phyloP scores from a whole-genome alignment of 306 rosid genomes.

The Sesbania bispinosa region DNA sequence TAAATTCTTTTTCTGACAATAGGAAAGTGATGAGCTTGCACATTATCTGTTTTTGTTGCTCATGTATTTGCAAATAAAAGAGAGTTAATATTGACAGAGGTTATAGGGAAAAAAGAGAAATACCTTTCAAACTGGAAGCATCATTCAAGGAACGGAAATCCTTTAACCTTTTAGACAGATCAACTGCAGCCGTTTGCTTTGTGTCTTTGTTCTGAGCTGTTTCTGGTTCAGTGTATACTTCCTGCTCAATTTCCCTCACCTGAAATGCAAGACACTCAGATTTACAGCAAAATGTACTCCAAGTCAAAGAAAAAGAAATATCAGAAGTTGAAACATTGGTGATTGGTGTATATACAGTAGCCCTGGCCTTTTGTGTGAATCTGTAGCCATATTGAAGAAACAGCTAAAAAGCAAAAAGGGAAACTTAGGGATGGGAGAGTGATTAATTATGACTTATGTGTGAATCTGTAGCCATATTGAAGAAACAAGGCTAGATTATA shows the following conservation, averaged over 20 bases:
- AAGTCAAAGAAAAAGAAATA: too few relatives aligned
- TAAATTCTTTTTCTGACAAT: not conserved
- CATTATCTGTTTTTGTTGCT: not conserved
- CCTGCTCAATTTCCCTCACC: slow-evolving; percentile 92
- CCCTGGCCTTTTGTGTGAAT: too few relatives aligned
- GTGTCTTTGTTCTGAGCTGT: slow-evolving; percentile 55
- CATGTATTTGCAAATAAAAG: not conserved
- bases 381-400: too few relatives aligned
- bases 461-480: not conserved
- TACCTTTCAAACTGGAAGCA: slow-evolving; percentile 88
- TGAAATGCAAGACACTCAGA: slow-evolving; percentile 30
- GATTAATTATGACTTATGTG: not conserved
- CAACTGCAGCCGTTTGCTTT: slow-evolving; percentile 83
- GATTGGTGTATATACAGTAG: too few relatives aligned
- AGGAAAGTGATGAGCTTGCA: slow-evolving; percentile 5
- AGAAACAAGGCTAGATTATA: not conserved
- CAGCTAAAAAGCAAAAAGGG: not conserved
- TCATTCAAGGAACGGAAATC: slow-evolving; percentile 79
- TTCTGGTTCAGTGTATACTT: slow-evolving; percentile 61
- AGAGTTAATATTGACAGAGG: not conserved
- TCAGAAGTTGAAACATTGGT: too few relatives aligned
- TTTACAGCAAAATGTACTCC: not conserved
- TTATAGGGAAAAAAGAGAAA: not conserved
- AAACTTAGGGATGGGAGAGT: not conserved
- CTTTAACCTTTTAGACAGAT: slow-evolving; percentile 87